Evolutionary conservation across 169 alveolate genomes (phyloP).

Genomic region (Babesia caballi): DNA sequence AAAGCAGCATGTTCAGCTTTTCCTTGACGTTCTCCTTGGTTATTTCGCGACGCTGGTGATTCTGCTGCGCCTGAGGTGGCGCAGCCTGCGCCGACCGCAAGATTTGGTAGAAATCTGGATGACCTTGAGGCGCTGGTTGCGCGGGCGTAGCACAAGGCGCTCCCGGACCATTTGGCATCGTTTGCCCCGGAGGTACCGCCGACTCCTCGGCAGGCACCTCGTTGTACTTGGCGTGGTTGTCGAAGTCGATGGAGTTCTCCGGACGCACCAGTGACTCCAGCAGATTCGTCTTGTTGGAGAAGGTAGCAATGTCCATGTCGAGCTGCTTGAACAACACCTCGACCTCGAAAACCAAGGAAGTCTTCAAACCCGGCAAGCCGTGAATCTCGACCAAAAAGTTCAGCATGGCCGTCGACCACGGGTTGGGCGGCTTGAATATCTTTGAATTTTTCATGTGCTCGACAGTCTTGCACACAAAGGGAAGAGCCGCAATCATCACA

Average conservation of each 20-base stretch:
- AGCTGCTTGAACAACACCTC: constrained; percentile 84
- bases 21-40: constrained; percentile 5
- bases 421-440: constrained; percentile 89
- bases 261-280: constrained; percentile 16
- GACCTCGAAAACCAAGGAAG: constrained; percentile 86
- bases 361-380: constrained; percentile 75
- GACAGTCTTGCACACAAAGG: constrained; percentile 83
- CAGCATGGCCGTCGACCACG: constrained; percentile 88
- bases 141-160: not conserved
- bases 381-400: constrained; percentile 85
- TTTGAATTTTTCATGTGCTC: constrained; percentile 76
- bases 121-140: too few species aligned
- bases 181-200: too few species aligned
- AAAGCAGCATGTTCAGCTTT: constrained; percentile 40
- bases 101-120: not conserved
- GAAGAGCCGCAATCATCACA: constrained; percentile 82
- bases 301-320: constrained; percentile 61
- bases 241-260: constrained; percentile 44
- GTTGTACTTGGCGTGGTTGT: not conserved
- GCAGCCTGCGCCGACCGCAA: not conserved
- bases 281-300: constrained; percentile 41
- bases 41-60: not conserved
- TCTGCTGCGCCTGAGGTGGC: not conserved
- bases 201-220: not conserved
- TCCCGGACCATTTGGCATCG: not conserved